Evolutionary conservation across 345 rosid species (phyloP).

Genomic region (Acer yangbiense): DNA sequence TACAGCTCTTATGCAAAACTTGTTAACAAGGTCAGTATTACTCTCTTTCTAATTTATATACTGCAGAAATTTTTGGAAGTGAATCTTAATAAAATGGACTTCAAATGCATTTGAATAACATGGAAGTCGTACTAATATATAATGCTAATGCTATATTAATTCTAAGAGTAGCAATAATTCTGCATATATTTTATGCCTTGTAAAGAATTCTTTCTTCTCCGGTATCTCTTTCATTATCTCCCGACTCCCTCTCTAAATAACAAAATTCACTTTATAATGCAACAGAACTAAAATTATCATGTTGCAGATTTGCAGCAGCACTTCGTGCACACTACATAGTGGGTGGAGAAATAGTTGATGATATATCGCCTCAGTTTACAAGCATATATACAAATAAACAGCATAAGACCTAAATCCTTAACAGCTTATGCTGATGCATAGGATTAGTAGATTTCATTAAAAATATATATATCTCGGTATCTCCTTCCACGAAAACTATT

Average conservation of each 20-base stretch:
- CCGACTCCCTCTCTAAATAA: neutral
- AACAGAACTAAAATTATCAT: neutral
- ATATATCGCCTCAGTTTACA: neutral
- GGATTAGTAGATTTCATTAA: neutral
- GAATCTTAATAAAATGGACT: neutral
- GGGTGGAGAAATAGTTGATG: neutral
- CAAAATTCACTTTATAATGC: neutral
- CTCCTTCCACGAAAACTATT: neutral
- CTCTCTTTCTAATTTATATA: neutral
- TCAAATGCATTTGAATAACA: neutral
- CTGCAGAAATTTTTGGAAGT: neutral
- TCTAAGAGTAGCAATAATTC: neutral
- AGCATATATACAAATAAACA: neutral
- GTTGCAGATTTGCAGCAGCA: neutral
- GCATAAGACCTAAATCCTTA: slow-evolving; percentile 6
- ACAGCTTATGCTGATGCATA: neutral
- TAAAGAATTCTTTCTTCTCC: neutral
- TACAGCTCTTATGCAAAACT: slow-evolving; percentile 1
- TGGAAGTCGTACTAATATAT: neutral
- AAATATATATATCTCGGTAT: neutral
- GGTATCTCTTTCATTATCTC: neutral
- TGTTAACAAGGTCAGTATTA: too few species aligned
- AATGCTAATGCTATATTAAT: neutral
- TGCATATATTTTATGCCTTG: neutral
- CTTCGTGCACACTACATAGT: neutral